Percentiles rank a stretch among this genome's conserved stretches.
phyloP scores from a whole-genome alignment of 352 stramenopile genomes.

The Globisporangium paddicum region DNA sequence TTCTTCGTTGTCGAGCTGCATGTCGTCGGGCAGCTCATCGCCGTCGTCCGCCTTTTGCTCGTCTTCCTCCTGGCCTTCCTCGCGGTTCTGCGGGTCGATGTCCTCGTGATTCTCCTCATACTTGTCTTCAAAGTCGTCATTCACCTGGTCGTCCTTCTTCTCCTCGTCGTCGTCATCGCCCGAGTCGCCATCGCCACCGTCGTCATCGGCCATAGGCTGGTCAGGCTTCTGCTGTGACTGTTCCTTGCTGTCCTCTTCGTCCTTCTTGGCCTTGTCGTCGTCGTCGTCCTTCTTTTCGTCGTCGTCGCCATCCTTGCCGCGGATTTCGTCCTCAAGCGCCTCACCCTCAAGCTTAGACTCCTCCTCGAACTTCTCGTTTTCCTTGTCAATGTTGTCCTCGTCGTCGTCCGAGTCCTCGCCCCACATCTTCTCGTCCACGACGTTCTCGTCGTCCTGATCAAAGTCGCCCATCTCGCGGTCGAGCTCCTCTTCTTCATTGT shows the following conservation, averaged over 20 bases:
- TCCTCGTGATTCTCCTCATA: constrained; percentile 73
- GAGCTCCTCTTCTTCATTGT: constrained; percentile 93
- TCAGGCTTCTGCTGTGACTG: constrained; percentile 33
- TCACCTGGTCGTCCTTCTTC: constrained; percentile 81
- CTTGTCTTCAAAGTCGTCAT: constrained; percentile 89
- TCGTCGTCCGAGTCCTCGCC: constrained; percentile 90
- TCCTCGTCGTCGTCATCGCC: constrained; percentile 39
- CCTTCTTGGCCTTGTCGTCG: constrained; percentile 57
- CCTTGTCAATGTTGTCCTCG: constrained; percentile 94
- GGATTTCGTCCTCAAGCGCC: constrained; percentile 84
- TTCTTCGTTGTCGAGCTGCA: constrained; percentile 73
- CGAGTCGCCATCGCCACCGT: constrained; percentile 37
- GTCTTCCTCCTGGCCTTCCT: constrained; percentile 44
- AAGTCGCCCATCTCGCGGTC: constrained; percentile 99
- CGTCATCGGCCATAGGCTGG: constrained; percentile 41
- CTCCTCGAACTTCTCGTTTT: constrained; percentile 94
- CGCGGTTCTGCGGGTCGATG: constrained; percentile 48
- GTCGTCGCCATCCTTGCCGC: constrained; percentile 86
- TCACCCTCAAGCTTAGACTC: constrained; percentile 78
- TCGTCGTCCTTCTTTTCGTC: constrained; percentile 62
- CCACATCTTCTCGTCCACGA: constrained; percentile 99
- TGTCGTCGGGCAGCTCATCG: constrained; percentile 79
- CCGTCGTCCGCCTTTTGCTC: constrained; percentile 53
- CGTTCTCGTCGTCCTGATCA: constrained; percentile 95
- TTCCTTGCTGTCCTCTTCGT: constrained; percentile 37